Evolutionary conservation across 148 eudicot genomes (phyloP), one percentile per base, ranked within the genome.

Genomic region (Diospyros lotus): DNA sequence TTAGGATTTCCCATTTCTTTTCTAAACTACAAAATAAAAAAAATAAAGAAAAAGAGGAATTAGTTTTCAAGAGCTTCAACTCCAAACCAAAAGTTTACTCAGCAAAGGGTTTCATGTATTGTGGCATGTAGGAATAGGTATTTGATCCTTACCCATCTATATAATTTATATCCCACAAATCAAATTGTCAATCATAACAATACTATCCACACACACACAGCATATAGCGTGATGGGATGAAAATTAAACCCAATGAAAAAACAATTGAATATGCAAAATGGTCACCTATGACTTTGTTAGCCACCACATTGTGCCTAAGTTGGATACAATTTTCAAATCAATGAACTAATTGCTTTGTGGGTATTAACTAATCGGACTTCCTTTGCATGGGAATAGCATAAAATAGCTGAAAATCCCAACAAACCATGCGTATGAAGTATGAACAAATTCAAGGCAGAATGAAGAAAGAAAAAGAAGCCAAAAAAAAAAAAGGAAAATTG

Each of bases 341-440:
- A 28, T 28, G 28, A 28, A 28, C 40, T 6, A 67, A 58, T 17
- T 59, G 64, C 18, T 71, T 46, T 1, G 28, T 13, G 13, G 58
- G 59, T 58, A 56, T 59, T 58, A 53, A 58, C 73, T 50, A 68
- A 76, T 52, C 69, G 2, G 61, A 64, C 40, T 28, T 28, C 28
- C n/a, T 53, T 12, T 51, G 59, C n/a, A 11, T 5, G 42, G 68
- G 2, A 11, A 56, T 69, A 53, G 42, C 61, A 10, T 50, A 60
- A 62, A 17, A 64, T 42, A 41, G 48, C 74, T 13, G 50, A 39
- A 28, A 53, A 69, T n/a, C 69, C 40, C 45, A 70, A 15, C 38
- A 52, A 11, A 50, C 9, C 28, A 69, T 14, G 4, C 6, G 11
- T 48, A 70, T 28, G 28, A 28, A 28, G 28, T 28, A 28, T 54